Base-by-base conservation (phyloP, 2,329 filamentous ascomycete genomes). In the Penicillium aurantiogriseum region DNA sequence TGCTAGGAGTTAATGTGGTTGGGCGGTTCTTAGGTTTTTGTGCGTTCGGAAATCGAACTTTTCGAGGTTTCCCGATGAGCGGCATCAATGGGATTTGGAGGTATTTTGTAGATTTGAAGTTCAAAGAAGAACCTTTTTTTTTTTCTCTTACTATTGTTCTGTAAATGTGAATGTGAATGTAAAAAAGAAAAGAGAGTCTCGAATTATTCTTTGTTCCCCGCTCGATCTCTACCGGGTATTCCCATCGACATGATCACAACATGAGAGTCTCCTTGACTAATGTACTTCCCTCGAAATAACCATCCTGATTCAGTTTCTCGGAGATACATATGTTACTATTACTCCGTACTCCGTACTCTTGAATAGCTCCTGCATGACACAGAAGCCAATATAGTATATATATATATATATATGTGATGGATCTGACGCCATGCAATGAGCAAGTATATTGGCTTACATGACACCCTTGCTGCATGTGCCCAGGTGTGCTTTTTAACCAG, bases 41-140 rank as follows among this genome's bases (percentile, higher is more conserved):
- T 31, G 43, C 43, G 60, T 69, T 65, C 52, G 69, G 67, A 59
- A 77, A 76, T 58, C 74, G 74, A 64, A 77, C 73, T 68, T 67
- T 69, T 58, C 73, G 73, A 56, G 69, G 60, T 66, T 69, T 74
- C 58, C 69, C 66, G 56, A 71, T 68, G 54, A 68, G 57, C 52
- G 71, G 70, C 74, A 77, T 76, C 62, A 56, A 63, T 51, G 21
- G 40, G 53, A 51, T 42, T 15, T 27, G 9, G n/a, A 21, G n/a
- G 5, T 29, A 21, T 11, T 52, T 29, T 33, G 43, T 25, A 47
- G 43, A 40, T 29, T 40, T 27, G 27, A 29, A 36, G 31, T 10
- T 39, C 50, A 33, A 49, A 23, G 49, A 27, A 38, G 35, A 55
- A 23, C 3, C 7, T 25, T 23, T 25, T 23, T 35, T 21, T 33